These are phyloP conservation scores for Selaginella tamariscina DNA, from an alignment of 75 land plant species.

Conservation along the genomic window DNA sequence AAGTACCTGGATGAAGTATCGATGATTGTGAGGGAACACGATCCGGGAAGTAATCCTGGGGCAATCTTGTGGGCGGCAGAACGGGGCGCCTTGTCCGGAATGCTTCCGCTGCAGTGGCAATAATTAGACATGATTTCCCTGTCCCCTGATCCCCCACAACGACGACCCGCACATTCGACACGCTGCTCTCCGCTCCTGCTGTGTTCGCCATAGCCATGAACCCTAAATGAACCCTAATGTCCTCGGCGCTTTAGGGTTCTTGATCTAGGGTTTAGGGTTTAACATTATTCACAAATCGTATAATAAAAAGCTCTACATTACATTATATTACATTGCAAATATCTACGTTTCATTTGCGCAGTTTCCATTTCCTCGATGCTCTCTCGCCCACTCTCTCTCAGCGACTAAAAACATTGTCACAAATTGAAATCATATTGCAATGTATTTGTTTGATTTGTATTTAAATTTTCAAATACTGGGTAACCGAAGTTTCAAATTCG, in stretches of 20 bases:
- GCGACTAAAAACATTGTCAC: neutral
- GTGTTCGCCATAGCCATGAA: neutral
- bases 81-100: conserved; percentile 61
- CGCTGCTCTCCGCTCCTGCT: neutral
- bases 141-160: conserved; percentile 73
- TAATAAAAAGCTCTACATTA: too few species aligned
- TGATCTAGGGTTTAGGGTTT: too few species aligned
- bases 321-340: too few species aligned
- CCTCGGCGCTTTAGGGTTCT: too few species aligned
- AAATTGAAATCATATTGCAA: too few species aligned
- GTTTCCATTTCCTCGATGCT: too few species aligned
- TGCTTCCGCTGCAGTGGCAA: conserved; percentile 63
- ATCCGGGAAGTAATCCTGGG: conserved; percentile 76
- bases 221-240: too few species aligned
- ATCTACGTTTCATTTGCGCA: too few species aligned
- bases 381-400: neutral
- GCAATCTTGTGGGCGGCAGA: conserved; percentile 75
- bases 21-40: conserved; percentile 78
- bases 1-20: conserved; percentile 79
- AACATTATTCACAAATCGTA: too few species aligned
- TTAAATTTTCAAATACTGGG: too few species aligned
- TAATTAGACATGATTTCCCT: conserved; percentile 84
- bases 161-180: conserved; percentile 42
- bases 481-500: too few species aligned
- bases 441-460: too few species aligned